Conservation (phyloP, 306 rosid species). For the Medicago truncatula region MtrunA17r5.0-ANR NC_053045.1:61622001-61622500, state of each 20-base stretch:
- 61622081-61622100: slow-evolving; percentile 60
- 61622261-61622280: slow-evolving; percentile 96
- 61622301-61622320: slow-evolving; percentile 67
- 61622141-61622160: slow-evolving; percentile 74
- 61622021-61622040: background rate
- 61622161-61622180: slow-evolving; percentile 50
- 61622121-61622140: slow-evolving; percentile 41
- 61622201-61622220: slow-evolving; percentile 84
- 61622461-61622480: slow-evolving; percentile 35
- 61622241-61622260: slow-evolving; percentile 91
- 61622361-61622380: background rate
- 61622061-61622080: slow-evolving; percentile 64
- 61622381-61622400: background rate
- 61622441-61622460: slow-evolving; percentile 45
- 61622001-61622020: background rate
- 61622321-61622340: slow-evolving; percentile 39
- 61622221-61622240: slow-evolving; percentile 83
- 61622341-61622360: slow-evolving; percentile 11
- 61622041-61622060: background rate
- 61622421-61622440: slow-evolving; percentile 41
- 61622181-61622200: slow-evolving; percentile 56
- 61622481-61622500: slow-evolving; percentile 46
- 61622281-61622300: slow-evolving; percentile 87
- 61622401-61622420: slow-evolving; percentile 28
- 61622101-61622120: slow-evolving; percentile 44